Conservation (phyloP, 192 early-diverging fungal species). For the Lunasporangiospora selenospora region DNA sequence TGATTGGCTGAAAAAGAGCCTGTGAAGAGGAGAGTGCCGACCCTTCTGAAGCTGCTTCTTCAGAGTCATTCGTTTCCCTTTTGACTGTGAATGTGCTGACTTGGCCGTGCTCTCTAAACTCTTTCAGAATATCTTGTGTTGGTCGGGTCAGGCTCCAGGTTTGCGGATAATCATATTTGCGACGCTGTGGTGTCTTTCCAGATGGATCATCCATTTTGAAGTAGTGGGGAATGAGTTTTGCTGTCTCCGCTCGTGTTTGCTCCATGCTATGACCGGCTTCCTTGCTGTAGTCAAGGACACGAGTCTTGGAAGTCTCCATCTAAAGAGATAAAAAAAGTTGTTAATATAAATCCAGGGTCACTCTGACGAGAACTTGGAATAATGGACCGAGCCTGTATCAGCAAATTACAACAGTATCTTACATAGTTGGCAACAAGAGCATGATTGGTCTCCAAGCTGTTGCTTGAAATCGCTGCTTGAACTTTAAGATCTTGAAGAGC, state of each 20-base stretch:
- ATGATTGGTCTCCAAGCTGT: background rate
- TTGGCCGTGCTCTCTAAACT: constrained; percentile 40
- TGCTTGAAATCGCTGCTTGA: background rate
- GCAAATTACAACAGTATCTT: too few species aligned
- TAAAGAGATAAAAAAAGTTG: background rate
- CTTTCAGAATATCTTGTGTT: constrained; percentile 29
- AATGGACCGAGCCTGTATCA: too few species aligned
- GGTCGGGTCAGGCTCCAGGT: constrained; percentile 30
- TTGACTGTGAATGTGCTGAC: constrained; percentile 29
- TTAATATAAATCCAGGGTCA: background rate
- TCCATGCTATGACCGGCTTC: constrained; percentile 20
- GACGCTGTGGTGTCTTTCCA: constrained; percentile 31
- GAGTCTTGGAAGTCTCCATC: constrained; percentile 2
- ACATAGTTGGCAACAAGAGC: constrained; percentile 2
- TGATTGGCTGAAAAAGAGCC: too few species aligned
- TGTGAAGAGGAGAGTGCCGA: too few species aligned
- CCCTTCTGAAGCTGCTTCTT: too few species aligned
- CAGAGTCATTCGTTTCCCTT: too few species aligned
- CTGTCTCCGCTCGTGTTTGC: constrained; percentile 14
- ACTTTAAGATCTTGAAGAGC: constrained; percentile 19
- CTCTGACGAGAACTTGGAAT: background rate
- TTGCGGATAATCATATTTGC: constrained; percentile 34
- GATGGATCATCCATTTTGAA: constrained; percentile 42
- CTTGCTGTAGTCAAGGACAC: constrained; percentile 2
- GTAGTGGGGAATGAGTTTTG: constrained; percentile 12